A percentile compares a stretch with the other conserved stretches of the same genome.
phyloP scores from a whole-genome alignment of 345 rosid species.

The Excoecaria agallocha region DNA sequence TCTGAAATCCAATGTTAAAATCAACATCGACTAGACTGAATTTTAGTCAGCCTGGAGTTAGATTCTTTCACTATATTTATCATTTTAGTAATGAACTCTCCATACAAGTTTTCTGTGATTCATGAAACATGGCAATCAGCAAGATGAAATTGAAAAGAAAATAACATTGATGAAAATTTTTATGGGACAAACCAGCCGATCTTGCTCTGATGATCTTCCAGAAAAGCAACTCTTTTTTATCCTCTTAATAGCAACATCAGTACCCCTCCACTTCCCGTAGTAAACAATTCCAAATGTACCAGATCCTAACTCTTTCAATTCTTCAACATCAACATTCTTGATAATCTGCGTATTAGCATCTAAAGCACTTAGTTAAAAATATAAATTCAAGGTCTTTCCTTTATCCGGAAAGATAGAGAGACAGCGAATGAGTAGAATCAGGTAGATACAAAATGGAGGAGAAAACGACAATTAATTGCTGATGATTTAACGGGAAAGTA shows the following conservation, averaged over 20 bases:
- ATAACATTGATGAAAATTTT: conserved; percentile 6
- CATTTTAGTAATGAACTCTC: no score
- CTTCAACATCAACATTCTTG: no score
- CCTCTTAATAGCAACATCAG: conserved; percentile 91
- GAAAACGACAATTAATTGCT: neutral
- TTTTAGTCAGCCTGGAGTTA: no score
- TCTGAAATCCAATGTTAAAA: no score
- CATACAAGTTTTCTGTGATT: no score
- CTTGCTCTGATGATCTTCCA: conserved; percentile 79
- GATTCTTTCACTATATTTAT: no score
- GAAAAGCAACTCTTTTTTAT: conserved; percentile 81
- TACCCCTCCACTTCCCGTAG: no score
- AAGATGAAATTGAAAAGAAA: neutral
- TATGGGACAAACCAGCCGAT: conserved; percentile 55
- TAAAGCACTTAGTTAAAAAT: no score
- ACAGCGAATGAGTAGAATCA: neutral
- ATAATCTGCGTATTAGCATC: no score
- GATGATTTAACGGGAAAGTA: conserved; percentile 7
- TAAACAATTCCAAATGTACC: no score
- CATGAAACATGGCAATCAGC: neutral
- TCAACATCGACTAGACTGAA: no score
- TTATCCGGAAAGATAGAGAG: neutral
- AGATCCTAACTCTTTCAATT: no score
- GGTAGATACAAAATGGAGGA: neutral
- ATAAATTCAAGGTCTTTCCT: neutral